phyloP scores from a whole-genome alignment of 23 red algal species.

The Gracilaria vermiculophylla region DNA sequence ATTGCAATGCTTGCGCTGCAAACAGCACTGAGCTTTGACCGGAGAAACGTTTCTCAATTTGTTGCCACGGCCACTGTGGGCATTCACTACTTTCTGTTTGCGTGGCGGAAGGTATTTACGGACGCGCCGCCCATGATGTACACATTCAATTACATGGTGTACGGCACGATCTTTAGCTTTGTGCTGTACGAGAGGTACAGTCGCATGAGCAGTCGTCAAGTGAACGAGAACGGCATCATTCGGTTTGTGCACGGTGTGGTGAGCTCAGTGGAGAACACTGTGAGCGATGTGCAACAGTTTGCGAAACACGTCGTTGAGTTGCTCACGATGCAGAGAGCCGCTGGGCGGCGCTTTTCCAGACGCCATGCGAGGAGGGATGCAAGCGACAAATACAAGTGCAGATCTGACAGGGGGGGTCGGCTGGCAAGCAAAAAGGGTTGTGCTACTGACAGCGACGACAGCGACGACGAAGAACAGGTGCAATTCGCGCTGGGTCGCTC shows the following conservation, averaged over 20 bases:
- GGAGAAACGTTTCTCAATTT: conserved; percentile 50
- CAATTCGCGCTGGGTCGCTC: neutral
- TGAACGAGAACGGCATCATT: conserved; percentile 41
- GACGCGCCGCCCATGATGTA: conserved; percentile 50
- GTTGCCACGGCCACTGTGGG: conserved; percentile 52
- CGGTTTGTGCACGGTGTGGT: neutral
- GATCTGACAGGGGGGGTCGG: conserved; percentile 1
- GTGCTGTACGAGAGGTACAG: conserved; percentile 48
- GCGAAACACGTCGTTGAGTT: neutral
- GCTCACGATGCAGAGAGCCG: neutral
- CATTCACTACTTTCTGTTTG: conserved; percentile 71
- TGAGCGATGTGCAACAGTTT: neutral
- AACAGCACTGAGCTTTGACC: conserved; percentile 19
- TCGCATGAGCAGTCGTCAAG: conserved; percentile 49
- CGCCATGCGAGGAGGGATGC: neutral
- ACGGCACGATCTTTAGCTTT: conserved; percentile 70
- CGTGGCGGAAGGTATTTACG: conserved; percentile 67
- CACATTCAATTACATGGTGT: conserved; percentile 61
- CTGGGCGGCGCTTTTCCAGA: neutral
- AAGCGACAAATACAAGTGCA: neutral
- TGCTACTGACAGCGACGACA: conserved; percentile 6
- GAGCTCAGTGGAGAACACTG: neutral
- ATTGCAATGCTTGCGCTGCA: conserved; percentile 61
- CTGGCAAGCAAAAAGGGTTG: neutral
- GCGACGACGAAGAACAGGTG: neutral